Evolutionary conservation across 805 yeast genomes (phyloP).

Genomic region (Phaffomyces thermotolerans): DNA sequence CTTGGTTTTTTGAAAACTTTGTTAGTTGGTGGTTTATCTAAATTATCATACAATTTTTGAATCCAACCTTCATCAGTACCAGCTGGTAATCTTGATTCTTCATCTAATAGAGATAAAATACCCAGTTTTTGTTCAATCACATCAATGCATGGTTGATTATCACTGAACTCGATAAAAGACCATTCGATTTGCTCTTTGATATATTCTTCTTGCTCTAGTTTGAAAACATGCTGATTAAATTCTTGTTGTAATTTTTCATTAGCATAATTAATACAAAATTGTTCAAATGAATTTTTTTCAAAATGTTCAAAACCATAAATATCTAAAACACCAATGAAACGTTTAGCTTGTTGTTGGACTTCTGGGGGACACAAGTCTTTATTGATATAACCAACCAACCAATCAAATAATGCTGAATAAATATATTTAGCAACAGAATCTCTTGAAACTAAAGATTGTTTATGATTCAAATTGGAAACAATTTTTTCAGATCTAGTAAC

Average conservation of each 20-base stretch:
- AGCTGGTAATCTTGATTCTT: conserved; percentile 90
- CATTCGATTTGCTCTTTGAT: conserved; percentile 88
- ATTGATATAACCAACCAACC: conserved; percentile 86
- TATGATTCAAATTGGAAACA: conserved; percentile 70
- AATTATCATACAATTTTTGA: conserved; percentile 78
- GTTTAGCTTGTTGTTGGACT: conserved; percentile 47
- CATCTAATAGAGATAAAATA: conserved; percentile 81
- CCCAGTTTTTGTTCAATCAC: conserved; percentile 88
- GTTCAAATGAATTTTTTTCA: conserved; percentile 90
- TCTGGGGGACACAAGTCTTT: conserved; percentile 73
- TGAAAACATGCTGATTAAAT: conserved; percentile 94
- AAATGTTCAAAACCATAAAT: conserved; percentile 97
- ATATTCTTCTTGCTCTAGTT: conserved; percentile 94
- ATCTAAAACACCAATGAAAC: conserved; percentile 94
- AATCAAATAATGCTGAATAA: conserved; percentile 87
- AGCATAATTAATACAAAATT: conserved; percentile 94
- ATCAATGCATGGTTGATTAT: conserved; percentile 93
- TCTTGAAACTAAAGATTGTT: conserved; percentile 84
- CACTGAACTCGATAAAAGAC: conserved; percentile 93
- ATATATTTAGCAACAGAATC: conserved; percentile 96
- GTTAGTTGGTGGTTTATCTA: conserved; percentile 70
- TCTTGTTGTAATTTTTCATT: conserved; percentile 96
- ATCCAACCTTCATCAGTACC: conserved; percentile 92
- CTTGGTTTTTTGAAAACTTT: conserved; percentile 86
- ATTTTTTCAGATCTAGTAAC: conserved; percentile 90